phyloP scores from a whole-genome alignment of 129 eudicot species.

The Chrysanthemum makinoi region DNA sequence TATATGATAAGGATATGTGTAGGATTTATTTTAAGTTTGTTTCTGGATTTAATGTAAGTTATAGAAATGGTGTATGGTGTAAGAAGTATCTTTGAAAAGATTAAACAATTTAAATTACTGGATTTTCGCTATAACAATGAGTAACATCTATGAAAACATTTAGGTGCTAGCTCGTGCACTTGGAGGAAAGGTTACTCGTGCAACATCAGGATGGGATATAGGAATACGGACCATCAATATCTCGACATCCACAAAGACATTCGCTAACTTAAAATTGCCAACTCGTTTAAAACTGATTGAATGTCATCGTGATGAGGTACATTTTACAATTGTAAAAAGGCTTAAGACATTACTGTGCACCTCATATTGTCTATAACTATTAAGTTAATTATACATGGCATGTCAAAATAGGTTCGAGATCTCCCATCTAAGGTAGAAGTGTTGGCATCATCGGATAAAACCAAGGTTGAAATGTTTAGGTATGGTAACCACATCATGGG shows the following conservation, averaged over 20 bases:
- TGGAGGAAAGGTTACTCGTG: constrained; percentile 70
- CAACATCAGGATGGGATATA: constrained; percentile 81
- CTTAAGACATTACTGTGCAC: not conserved
- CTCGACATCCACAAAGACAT: constrained; percentile 49
- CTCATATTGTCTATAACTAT: not conserved
- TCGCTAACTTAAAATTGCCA: constrained; percentile 52
- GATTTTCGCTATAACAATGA: not conserved
- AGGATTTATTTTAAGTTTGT: not conserved
- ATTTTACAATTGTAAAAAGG: not conserved
- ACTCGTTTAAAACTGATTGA: constrained; percentile 58
- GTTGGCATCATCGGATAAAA: constrained; percentile 68
- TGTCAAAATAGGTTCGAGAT: constrained; percentile 46
- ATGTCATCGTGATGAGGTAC: constrained; percentile 88
- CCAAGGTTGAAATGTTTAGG: constrained; percentile 81
- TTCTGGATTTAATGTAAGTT: too few species aligned
- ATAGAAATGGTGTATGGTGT: not conserved
- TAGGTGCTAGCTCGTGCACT: constrained; percentile 72
- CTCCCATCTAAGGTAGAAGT: constrained; percentile 86
- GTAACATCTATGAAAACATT: constrained; percentile 13
- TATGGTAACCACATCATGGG: constrained; percentile 90
- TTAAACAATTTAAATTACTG: not conserved
- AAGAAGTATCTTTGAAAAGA: not conserved
- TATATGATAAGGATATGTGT: not conserved
- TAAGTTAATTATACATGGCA: not conserved
- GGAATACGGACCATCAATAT: constrained; percentile 60